A percentile compares a stretch with the other conserved stretches of the same genome.
Evolutionary conservation across 2,329 filamentous ascomycete genomes (phyloP).

Genomic region (Sphaerulina musiva): DNA sequence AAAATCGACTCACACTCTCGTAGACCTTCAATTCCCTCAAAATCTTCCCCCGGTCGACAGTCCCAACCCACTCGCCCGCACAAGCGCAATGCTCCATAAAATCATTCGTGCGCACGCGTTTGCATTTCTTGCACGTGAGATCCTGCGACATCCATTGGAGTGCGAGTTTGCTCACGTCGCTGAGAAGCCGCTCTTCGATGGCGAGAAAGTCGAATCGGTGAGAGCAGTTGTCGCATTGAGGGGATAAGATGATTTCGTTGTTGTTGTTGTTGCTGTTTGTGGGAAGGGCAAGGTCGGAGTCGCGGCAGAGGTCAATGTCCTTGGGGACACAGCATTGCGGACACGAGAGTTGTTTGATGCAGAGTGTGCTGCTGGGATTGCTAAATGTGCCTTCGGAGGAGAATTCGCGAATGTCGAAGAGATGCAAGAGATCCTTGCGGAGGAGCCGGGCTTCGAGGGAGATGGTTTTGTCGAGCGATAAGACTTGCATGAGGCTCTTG

Average conservation of each 20-base stretch:
- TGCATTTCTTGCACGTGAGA: constrained; percentile 71
- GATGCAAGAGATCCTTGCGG: constrained; percentile 76
- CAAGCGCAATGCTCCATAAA: constrained; percentile 97
- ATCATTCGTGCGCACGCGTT: constrained; percentile 68
- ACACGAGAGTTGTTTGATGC: constrained; percentile 71
- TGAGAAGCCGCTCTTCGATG: constrained; percentile 77
- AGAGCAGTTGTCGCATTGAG: constrained; percentile 59
- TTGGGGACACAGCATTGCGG: constrained; percentile 83
- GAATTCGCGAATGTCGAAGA: constrained; percentile 95
- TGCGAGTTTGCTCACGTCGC: constrained; percentile 65
- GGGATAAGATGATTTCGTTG: constrained; percentile 17
- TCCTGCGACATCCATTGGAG: constrained; percentile 86
- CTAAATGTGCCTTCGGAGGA: constrained; percentile 77
- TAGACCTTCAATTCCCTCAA: constrained; percentile 62
- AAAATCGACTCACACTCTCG: constrained; percentile 67
- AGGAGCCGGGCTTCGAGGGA: constrained; percentile 80
- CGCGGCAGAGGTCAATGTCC: constrained; percentile 86
- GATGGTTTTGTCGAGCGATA: constrained; percentile 85
- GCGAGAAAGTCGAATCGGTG: constrained; percentile 68
- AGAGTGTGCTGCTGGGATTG: constrained; percentile 73
- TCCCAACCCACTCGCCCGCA: constrained; percentile 75
- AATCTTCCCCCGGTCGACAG: constrained; percentile 61
- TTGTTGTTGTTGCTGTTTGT: too few species aligned
- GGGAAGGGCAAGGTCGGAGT: constrained; percentile 66
- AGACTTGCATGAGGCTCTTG: constrained; percentile 86